Base-by-base conservation (phyloP, 139 green algal genomes). In the Pedinophyceae sp. region DNA sequence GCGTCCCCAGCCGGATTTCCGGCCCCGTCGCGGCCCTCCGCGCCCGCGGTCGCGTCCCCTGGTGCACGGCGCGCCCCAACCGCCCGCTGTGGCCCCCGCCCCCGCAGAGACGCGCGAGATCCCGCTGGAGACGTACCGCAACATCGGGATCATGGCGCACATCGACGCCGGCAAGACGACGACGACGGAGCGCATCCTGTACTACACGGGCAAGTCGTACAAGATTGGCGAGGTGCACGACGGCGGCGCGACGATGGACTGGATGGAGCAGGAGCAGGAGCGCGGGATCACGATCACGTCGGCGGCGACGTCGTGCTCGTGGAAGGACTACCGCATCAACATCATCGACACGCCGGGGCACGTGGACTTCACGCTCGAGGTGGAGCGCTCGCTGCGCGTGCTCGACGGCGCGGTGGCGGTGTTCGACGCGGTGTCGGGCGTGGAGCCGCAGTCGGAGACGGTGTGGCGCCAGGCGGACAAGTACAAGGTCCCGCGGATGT, bases 141-240 rank as follows among this genome's bases (percentile, higher is more conserved):
- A 98, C 75, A 98, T 98, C 58, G 91, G 91, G 73, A 98, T 98
- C 73, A 96, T 95, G 83, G 91, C 89, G 10, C 86, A 95, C 70
- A 95, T 95, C 58, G 86, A 95, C 52, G 86, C 86, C 41, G 86
- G 85, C 60, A 94, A 94, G 80, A 99, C 92, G 48, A 99, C 92
- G 38, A 95, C 85, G 53, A 95, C 83, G 13, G 92, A 99, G 78
- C 87, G 90, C 57, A 75, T 97, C 43, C 78, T 98, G 38, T 99
- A 82, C 81, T 98, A 99, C 86, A 98, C 92, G 0, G 90, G 91
- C 64, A 71, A 55, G 56, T 89, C 70, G 4, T 96, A 97, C 81
- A 98, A 99, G 79, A 96, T 98, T 60, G 91, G 91, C 18, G 91
- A 98, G 74, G 91, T 98, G 63, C 91, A 98, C 62, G 91, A 98